Base-by-base conservation (phyloP, 2,329 filamentous ascomycete genomes). In the Hymenoscyphus albidus region DNA sequence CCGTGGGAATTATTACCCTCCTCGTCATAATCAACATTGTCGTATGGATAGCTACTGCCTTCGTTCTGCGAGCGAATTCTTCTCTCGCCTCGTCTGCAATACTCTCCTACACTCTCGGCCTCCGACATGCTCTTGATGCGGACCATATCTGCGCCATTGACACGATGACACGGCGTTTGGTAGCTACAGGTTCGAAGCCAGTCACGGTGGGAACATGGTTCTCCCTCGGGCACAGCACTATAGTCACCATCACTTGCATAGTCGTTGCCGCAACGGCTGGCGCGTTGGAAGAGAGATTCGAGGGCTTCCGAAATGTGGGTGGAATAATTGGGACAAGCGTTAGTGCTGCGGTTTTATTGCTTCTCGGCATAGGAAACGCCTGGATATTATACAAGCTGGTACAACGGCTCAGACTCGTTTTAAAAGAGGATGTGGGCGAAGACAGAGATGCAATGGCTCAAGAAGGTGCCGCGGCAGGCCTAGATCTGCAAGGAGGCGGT, bases 51-150 rank as follows among this genome's bases (percentile, higher is more conserved):
- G 79, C 77, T 16, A 78, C 80, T 31, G 85, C 79, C 66, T 76
- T 86, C 5, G 78, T 85, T 22, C 78, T 87, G 18, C 80, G 78
- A 68, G 81, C 79, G 70, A 61, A 85, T 74, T 80, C 84, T 0
- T 79, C 82, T 0, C 83, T 97, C 67, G 86, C 93, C 59, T 90
- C 90, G 1, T 89, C 93, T 2, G 92, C 93, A 1, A 87, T 93
- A 1, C 84, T 98, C 0, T 88, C 93, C 32, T 98, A 96, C 77
- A 92, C 92, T 0, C 84, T 98, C 12, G 94, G 94, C 2, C 84
- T 98, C 13, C 89, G 94, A 54, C 94, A 98, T 80, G 94, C 94
- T n/a, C 86, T 98, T 56, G 95, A 98, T 74, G 95, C 94, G n/a
- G 94, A 98, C 77, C 95, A 98, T 74, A 91, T 91, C 69, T 71